Percentiles rank a stretch among this genome's conserved stretches.
phyloP scores from a whole-genome alignment of 148 eudicot genomes.

The Rhododendron simsii region DNA sequence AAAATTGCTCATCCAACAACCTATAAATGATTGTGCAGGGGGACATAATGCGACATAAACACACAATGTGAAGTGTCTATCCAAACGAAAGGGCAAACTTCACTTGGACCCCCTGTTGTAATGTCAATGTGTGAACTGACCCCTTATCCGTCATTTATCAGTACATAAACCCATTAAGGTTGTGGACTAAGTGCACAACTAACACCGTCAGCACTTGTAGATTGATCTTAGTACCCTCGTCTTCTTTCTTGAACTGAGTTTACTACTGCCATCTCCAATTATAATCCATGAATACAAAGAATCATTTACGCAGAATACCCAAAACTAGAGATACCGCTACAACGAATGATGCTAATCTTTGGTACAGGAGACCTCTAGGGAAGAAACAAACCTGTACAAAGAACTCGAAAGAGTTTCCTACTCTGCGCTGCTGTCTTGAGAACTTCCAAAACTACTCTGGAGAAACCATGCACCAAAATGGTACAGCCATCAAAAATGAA shows the following conservation, averaged over 20 bases:
- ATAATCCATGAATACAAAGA: background rate
- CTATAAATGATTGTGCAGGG: background rate
- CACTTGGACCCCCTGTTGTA: background rate
- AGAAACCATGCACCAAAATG: constrained; percentile 94
- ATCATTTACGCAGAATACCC: background rate
- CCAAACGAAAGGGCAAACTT: background rate
- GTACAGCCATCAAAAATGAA: constrained; percentile 94
- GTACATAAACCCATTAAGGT: background rate
- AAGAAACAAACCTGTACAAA: constrained; percentile 74
- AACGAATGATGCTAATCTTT: background rate
- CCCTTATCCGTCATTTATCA: background rate
- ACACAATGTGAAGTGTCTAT: background rate
- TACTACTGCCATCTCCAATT: background rate
- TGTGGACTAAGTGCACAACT: background rate
- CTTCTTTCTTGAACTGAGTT: background rate
- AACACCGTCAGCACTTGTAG: background rate
- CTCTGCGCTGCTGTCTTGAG: constrained; percentile 79
- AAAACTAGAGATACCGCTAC: background rate
- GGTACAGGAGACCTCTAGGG: background rate
- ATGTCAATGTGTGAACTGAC: background rate
- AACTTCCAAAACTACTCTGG: constrained; percentile 86
- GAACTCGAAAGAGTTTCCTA: constrained; percentile 73
- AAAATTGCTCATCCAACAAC: background rate
- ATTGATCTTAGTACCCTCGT: background rate
- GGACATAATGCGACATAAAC: background rate